phyloP scores from a whole-genome alignment of 495 filamentous ascomycete genomes.

The Rhypophila decipiens region DNA sequence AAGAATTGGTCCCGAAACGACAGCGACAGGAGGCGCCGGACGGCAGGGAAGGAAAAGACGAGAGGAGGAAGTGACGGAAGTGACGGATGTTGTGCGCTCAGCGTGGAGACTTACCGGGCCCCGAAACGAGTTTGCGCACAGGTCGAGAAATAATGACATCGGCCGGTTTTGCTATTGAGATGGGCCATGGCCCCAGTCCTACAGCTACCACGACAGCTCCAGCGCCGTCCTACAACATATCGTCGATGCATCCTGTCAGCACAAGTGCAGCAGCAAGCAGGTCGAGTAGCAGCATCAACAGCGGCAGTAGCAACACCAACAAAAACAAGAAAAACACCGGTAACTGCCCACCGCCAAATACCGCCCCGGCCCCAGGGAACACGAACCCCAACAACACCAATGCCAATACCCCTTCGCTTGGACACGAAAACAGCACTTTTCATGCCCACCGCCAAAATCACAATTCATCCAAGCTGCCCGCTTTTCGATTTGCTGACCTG shows the following conservation, averaged over 20 bases:
- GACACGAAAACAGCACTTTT: slow-evolving; percentile 17
- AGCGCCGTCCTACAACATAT: slow-evolving; percentile 8
- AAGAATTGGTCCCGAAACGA: not conserved
- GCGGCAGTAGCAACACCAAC: slow-evolving; percentile 6
- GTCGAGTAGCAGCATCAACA: not conserved
- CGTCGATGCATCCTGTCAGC: slow-evolving; percentile 15
- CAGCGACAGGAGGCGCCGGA: not conserved
- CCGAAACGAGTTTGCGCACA: not conserved
- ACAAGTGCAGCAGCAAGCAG: slow-evolving; percentile 4
- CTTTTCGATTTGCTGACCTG: slow-evolving; percentile 43
- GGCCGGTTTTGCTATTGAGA: slow-evolving; percentile 14
- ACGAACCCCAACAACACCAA: slow-evolving; percentile 11
- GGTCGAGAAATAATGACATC: slow-evolving; percentile 7
- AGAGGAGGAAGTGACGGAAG: not conserved
- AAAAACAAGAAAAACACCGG: slow-evolving; percentile 2
- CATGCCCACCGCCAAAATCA: slow-evolving; percentile 43
- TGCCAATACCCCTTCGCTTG: slow-evolving; percentile 3
- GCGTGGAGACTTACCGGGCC: not conserved
- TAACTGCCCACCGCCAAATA: too few relatives aligned
- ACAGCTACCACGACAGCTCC: slow-evolving; percentile 9
- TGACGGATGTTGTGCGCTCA: not conserved
- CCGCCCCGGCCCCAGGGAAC: too few relatives aligned
- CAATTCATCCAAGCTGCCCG: slow-evolving; percentile 44
- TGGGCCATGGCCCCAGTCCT: slow-evolving; percentile 10
- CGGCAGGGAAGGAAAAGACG: slow-evolving; percentile 7